Percentiles rank a stretch among this genome's conserved stretches.
Evolutionary conservation across 306 rosid species (phyloP).

Genomic region (Cucurbita argyrosperma): DNA sequence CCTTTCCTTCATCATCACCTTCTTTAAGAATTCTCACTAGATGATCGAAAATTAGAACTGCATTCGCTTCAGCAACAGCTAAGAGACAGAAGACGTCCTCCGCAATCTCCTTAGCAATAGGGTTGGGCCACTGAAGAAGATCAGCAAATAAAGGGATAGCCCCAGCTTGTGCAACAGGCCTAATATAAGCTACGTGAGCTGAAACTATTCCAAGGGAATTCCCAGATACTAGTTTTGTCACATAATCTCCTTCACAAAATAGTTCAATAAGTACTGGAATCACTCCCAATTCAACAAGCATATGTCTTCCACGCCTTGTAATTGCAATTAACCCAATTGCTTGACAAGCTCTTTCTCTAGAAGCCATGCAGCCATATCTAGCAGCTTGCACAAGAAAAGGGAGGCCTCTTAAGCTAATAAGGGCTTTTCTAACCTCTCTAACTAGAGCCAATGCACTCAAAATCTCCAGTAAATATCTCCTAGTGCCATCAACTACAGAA

Average conservation of each 20-base stretch:
- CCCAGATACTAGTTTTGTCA: not conserved
- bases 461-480: not conserved
- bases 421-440: conserved; percentile 1
- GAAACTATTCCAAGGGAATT: conserved; percentile 1
- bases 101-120: not conserved
- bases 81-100: not conserved
- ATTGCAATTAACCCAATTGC: conserved; percentile 1
- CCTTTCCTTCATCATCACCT: not conserved
- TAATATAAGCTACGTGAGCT: not conserved
- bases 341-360: conserved; percentile 1
- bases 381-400: conserved; percentile 2
- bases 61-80: not conserved
- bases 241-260: not conserved
- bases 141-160: not conserved
- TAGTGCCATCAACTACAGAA: not conserved
- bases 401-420: not conserved
- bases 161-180: not conserved
- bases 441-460: not conserved
- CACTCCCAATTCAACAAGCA: not conserved
- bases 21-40: not conserved
- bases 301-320: not conserved
- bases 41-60: not conserved
- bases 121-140: not conserved
- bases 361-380: not conserved
- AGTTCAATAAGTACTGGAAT: not conserved